Conservation (phyloP, 2,329 filamentous ascomycete species). For the Fusarium graminum region DNA sequence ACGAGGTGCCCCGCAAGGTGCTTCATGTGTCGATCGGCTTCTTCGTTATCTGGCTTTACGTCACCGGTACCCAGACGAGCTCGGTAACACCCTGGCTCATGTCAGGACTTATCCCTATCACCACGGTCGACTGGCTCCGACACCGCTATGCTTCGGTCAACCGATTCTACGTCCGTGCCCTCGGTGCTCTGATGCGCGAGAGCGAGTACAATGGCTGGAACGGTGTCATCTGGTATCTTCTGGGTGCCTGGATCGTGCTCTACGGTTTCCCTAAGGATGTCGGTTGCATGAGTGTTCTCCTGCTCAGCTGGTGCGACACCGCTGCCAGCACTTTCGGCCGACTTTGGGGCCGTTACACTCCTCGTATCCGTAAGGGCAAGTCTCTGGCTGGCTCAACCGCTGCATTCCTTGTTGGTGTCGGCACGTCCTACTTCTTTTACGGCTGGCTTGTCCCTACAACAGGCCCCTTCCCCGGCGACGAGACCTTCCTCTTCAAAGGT, state of each 20-base stretch:
- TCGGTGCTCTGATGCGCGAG: slow-evolving; percentile 96
- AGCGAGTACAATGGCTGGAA: slow-evolving; percentile 95
- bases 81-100: slow-evolving; percentile 89
- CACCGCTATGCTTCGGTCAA: slow-evolving; percentile 88
- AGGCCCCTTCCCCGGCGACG: slow-evolving; percentile 76
- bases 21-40: slow-evolving; percentile 98
- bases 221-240: slow-evolving; percentile 95
- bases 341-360: slow-evolving; percentile 89
- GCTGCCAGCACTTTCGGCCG: slow-evolving; percentile 95
- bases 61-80: slow-evolving; percentile 79
- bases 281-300: slow-evolving; percentile 86
- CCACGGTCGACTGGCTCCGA: slow-evolving; percentile 82
- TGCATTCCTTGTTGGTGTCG: slow-evolving; percentile 84
- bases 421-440: slow-evolving; percentile 88
- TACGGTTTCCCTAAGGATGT: slow-evolving; percentile 94
- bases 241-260: slow-evolving; percentile 89
- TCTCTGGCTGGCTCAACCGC: slow-evolving; percentile 90
- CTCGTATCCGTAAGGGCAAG: slow-evolving; percentile 86
- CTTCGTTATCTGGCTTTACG: slow-evolving; percentile 88
- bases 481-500: slow-evolving; percentile 82
- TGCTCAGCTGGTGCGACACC: slow-evolving; percentile 98
- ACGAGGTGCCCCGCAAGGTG: slow-evolving; percentile 94
- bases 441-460: slow-evolving; percentile 81
- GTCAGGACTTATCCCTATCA: slow-evolving; percentile 84
- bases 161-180: slow-evolving; percentile 82